Base-by-base conservation (phyloP, 2,329 filamentous ascomycete species). In the Sporothrix protearum region DNA sequence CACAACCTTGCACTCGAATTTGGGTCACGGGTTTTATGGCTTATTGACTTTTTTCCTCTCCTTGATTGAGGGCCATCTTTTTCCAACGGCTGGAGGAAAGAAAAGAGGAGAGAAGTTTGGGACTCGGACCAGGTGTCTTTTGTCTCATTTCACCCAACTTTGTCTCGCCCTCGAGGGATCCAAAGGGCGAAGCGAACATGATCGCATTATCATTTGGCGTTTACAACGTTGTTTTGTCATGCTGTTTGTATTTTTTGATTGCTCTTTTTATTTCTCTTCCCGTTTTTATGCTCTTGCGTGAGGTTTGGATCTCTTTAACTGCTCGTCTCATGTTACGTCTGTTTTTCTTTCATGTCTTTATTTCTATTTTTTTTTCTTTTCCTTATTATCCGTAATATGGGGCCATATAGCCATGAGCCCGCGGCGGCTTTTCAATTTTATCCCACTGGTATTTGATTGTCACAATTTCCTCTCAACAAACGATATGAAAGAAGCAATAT, bases 141-240 rank as follows among this genome's bases (percentile, higher is more conserved):
- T 64, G 1, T 28, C 14, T 42, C n/a, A n/a, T n/a, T n/a, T 14
- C 14, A 28, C 22, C 28, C 49, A 28, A 22, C 30, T n/a, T n/a
- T n/a, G n/a, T n/a, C n/a, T 39, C 59, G 10, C 59, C 59, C 59
- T 28, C 36, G 5, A 45, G 14, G 22, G 59, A 28, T 25, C 22
- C 16, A 36, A 28, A 10, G 12, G 30, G 49, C n/a, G 47, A 70
- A 59, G 47, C 47, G 59, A 10, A 68, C 36, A 69, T 36, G 53
- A 51, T 67, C 61, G 63, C 63, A 72, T 72, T 51, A 49, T 71
- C 12, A 71, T 69, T 69, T 64, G 66, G 67, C 66, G 57, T 71
- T 73, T 69, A 19, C 45, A 30, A 64, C 16, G 33, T 69, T 14
- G 33, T 39, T 28, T 64, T 25, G n/a, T 61, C 28, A 28, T 14